These are phyloP conservation scores for Cercospora nicotianae DNA, from an alignment of 2,329 filamentous ascomycete species.

Conservation along the genomic window DNA sequence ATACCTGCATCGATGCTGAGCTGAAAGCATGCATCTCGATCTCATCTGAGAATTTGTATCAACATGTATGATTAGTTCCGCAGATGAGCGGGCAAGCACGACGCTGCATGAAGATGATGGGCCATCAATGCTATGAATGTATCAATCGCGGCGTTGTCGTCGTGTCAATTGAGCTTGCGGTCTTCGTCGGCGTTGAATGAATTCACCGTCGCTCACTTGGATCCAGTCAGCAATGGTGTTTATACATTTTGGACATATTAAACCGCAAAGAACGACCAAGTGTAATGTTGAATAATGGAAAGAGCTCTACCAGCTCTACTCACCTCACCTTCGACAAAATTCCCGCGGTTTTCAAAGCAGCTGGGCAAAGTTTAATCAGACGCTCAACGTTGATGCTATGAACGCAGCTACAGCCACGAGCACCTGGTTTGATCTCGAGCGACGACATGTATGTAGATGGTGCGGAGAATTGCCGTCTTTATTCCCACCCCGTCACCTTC, in stretches of 20 bases:
- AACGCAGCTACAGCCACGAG: neutral
- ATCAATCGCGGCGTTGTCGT: neutral
- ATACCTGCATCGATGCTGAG: neutral
- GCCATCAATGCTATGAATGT: neutral
- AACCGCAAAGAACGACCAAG: neutral
- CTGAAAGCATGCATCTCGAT: neutral
- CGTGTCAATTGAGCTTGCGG: neutral
- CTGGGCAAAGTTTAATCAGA: neutral
- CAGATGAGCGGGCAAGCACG: neutral
- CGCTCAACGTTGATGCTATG: neutral
- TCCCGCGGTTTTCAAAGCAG: neutral
- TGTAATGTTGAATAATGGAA: neutral
- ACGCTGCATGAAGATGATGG: neutral
- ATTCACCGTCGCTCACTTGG: neutral
- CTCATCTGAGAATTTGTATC: neutral
- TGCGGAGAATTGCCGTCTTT: neutral
- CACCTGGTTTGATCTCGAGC: neutral
- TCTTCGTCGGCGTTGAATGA: neutral
- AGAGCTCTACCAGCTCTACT: neutral
- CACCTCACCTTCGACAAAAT: neutral
- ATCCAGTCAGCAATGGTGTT: neutral
- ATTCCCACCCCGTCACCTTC: neutral
- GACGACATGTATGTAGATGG: neutral
- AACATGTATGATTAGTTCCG: neutral
- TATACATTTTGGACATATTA: neutral